phyloP scores from a whole-genome alignment of 148 eudicot species.

The Cornus suecica region DNA sequence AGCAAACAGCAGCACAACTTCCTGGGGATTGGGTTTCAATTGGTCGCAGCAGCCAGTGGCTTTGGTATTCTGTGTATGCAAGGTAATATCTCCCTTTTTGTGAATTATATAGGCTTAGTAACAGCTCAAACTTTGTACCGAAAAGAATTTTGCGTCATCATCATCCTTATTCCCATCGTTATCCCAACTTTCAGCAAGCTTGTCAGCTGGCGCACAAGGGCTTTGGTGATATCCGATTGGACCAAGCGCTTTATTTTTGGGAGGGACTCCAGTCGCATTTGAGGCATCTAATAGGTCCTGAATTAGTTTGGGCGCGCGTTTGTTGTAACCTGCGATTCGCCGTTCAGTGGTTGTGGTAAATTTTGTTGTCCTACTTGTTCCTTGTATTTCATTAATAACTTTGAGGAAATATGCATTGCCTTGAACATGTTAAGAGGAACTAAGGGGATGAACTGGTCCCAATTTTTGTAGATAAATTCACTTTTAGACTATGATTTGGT shows the following conservation, averaged over 20 bases:
- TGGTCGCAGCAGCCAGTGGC: slow-evolving; percentile 80
- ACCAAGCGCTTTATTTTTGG: slow-evolving; percentile 68
- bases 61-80: slow-evolving; percentile 86
- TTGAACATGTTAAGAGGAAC: background rate
- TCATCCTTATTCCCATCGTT: background rate
- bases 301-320: background rate
- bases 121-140: background rate
- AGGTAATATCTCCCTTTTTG: slow-evolving; percentile 32
- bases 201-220: slow-evolving; percentile 92
- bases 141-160: background rate
- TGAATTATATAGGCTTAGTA: background rate
- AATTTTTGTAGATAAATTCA: background rate
- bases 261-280: slow-evolving; percentile 77
- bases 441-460: background rate
- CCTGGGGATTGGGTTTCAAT: slow-evolving; percentile 94
- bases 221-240: slow-evolving; percentile 78
- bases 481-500: too few species aligned
- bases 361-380: background rate
- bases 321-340: background rate
- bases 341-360: background rate
- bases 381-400: background rate
- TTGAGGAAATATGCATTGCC: background rate
- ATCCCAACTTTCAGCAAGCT: slow-evolving; percentile 51
- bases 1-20: slow-evolving; percentile 89
- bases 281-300: slow-evolving; percentile 3